Base-by-base conservation (phyloP, 176 grass and related monocot genomes). In the Carex parvula region DNA sequence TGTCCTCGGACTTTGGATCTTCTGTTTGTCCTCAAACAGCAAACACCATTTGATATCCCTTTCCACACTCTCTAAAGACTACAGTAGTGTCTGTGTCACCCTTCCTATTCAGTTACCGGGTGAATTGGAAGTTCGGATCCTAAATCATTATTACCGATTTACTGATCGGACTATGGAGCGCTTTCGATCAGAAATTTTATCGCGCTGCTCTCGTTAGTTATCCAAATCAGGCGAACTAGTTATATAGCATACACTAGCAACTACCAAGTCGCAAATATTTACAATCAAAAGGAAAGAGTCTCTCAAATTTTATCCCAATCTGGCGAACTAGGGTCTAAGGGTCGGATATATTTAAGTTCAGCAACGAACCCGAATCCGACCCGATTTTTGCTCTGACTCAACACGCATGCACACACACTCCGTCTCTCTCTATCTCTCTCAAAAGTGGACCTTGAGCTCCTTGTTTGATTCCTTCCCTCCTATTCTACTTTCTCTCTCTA, bases 381-480 rank as follows among this genome's bases (percentile, higher is more conserved):
- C 73, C 48, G 50, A 56, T 6, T 50, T 56, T 3, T 26, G 22
- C 6, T 56, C 73, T 41, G 83, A 77, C 21, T 64, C 66, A 32
- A 26, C 29, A 77, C 67, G 55, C 71, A 29, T 73, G 54, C 70
- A 48, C 12, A 52, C n/a, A 22, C 16, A 11, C 18, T 44, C 13
- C 3, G 8, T 53, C 83, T 62, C 13, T 42, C 52, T 75, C 15
- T 70, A 21, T 16, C 67, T 84, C 26, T 46, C 59, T 78, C 41
- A 1, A 58, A 50, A 73, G 64, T 74, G 66, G 33, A 70, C 82
- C 33, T 61, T 63, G 54, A 32, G 26, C n/a, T 21, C 14, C 76
- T 37, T 55, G 48, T 81, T 64, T 81, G 58, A 81, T 81, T 81
- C 79, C 57, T 81, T 64, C 79, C 56, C 32, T 46, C 79, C 56